Evolutionary conservation across 202 grass and related monocot genomes (phyloP), one percentile per base, ranked within the genome.

Genomic region (Elaeis oleifera): DNA sequence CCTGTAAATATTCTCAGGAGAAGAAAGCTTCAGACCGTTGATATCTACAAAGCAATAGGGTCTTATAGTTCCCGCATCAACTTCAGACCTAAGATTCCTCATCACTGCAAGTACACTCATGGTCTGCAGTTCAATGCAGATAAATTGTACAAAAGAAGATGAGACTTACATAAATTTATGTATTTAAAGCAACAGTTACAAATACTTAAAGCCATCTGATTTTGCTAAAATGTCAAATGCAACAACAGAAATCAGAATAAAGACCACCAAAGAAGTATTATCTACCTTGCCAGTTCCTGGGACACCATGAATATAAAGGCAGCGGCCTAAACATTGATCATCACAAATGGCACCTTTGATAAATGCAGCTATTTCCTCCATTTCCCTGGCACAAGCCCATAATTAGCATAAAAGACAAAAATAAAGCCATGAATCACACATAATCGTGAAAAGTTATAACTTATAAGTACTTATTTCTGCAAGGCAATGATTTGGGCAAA

Each of bases 291-390:
- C 84, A 72, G 92, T 92, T 56, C 88, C 88, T 70, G 88, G 92
- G 65, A 97, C 92, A 84, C 92, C 88, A 70, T 97, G 84, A 79
- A 97, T 92, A 73, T 97, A 97, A 61, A 97, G 83, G 74, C 92
- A 89, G 28, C 77, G 92, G 21, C 92, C 84, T 55, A 86, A 77
- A 74, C 88, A 92, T 32, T 92, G 82, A n/a, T 81, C 77, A 53
- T 83, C 84, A 74, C 82, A 85, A 63, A 97, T 92, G 56, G 92
- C 84, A 77, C 84, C 88, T 70, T 86, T 97, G 16, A 97, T 74
- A 83, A 92, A 92, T 81, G 75, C 59, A 70, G 75, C 72, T 67
- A 92, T 97, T 68, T 92, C 87, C 74, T 86, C 82, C 92, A 97
- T 97, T 83, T 97, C 92, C 58, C 92, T 97, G 75, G 26, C 69